A percentile compares a stretch with the other conserved stretches of the same genome.
These are phyloP conservation scores for Phytophthora pseudosyringae DNA, from an alignment of 352 stramenopile genomes.

Conservation along the genomic window DNA sequence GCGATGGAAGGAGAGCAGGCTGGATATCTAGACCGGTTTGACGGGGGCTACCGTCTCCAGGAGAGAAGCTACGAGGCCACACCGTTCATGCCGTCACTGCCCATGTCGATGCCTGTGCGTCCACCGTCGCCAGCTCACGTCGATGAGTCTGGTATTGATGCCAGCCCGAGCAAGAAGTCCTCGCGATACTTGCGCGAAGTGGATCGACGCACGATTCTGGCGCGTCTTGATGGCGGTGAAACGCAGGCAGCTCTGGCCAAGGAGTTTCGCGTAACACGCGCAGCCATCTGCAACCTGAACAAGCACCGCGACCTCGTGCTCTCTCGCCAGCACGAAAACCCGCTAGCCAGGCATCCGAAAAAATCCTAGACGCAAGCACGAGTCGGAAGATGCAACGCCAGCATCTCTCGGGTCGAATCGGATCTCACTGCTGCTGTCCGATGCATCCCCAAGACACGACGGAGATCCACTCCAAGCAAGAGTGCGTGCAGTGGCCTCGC, in stretches of 20 bases:
- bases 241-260: conserved; percentile 60
- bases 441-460: neutral
- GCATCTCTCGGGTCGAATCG: conserved; percentile 1
- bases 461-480: neutral
- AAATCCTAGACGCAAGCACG: conserved; percentile 15
- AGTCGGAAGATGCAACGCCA: neutral
- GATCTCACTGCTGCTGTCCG: conserved; percentile 1
- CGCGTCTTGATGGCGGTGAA: conserved; percentile 47
- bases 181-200: conserved; percentile 58
- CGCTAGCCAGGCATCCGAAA: conserved; percentile 53
- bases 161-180: conserved; percentile 29
- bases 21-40: neutral
- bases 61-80: conserved; percentile 5
- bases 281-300: conserved; percentile 67
- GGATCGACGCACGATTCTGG: conserved; percentile 53
- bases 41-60: neutral
- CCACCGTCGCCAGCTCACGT: neutral
- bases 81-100: conserved; percentile 7
- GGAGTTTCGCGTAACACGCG: conserved; percentile 62
- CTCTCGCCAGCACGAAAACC: conserved; percentile 47
- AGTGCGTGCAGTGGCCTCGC: conserved; percentile 16
- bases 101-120: neutral
- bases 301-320: conserved; percentile 53
- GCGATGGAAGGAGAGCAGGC: conserved; percentile 1
- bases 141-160: conserved; percentile 8